Conservation (phyloP, 345 rosid genomes). For the Eucalyptus marginata region DNA sequence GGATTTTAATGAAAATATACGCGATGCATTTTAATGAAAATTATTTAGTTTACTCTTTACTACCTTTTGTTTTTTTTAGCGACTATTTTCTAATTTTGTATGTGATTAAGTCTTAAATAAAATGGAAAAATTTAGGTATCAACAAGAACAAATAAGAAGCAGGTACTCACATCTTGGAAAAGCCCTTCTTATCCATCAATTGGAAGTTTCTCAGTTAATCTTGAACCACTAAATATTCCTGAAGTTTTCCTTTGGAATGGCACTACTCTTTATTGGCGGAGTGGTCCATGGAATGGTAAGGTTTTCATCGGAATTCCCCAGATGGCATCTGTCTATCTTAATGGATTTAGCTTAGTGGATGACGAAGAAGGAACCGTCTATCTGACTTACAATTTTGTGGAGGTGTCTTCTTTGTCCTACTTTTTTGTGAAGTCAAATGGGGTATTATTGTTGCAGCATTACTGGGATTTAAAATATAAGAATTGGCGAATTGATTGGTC, state of each 20-base stretch:
- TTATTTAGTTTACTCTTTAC: too few species aligned
- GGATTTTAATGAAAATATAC: too few species aligned
- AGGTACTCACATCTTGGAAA: conserved; percentile 10
- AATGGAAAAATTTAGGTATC: too few species aligned
- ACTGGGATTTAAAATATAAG: background rate
- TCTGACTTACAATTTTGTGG: background rate
- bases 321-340: background rate
- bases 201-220: conserved; percentile 1
- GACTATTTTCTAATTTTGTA: too few species aligned
- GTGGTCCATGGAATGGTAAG: conserved; percentile 56
- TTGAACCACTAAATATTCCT: conserved; percentile 6
- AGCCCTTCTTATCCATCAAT: conserved; percentile 15
- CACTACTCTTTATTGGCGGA: conserved; percentile 20
- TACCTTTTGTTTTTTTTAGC: too few species aligned
- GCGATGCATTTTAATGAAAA: too few species aligned
- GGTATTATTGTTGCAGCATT: background rate
- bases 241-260: conserved; percentile 31
- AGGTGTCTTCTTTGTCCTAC: background rate
- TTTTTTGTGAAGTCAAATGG: background rate
- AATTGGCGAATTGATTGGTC: background rate
- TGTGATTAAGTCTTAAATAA: too few species aligned
- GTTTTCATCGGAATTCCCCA: background rate
- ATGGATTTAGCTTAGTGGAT: conserved; percentile 1
- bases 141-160: background rate
- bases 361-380: conserved; percentile 1